A percentile compares a stretch with the other conserved stretches of the same genome.
Evolutionary conservation across 2,329 filamentous ascomycete genomes (phyloP).

Genomic region (Trichoderma brevicompactum): DNA sequence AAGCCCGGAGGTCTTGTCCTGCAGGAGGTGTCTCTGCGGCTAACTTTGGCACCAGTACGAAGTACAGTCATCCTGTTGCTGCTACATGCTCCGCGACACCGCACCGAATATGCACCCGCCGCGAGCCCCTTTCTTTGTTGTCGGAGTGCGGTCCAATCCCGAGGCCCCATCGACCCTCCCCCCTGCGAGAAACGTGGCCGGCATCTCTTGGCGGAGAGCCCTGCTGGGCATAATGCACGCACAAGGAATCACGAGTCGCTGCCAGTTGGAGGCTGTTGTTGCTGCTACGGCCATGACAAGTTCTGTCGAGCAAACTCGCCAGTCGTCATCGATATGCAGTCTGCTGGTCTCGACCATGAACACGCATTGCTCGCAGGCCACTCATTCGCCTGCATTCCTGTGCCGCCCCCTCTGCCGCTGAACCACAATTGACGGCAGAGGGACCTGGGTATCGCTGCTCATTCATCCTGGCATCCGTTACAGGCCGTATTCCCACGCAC

Average conservation of each 20-base stretch:
- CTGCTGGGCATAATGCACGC: slow-evolving; percentile 19
- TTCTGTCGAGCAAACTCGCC: background rate
- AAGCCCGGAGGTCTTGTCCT: slow-evolving; percentile 10
- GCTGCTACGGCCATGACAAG: background rate
- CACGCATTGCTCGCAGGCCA: background rate
- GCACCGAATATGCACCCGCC: slow-evolving; percentile 13
- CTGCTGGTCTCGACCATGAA: background rate
- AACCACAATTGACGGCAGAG: slow-evolving; percentile 8
- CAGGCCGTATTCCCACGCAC: slow-evolving; percentile 22
- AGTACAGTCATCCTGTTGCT: background rate
- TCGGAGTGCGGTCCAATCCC: slow-evolving; percentile 25
- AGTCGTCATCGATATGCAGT: slow-evolving; percentile 12
- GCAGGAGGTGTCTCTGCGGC: background rate
- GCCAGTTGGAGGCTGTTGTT: background rate
- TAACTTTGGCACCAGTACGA: background rate
- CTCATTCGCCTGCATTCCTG: slow-evolving; percentile 15
- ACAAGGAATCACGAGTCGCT: slow-evolving; percentile 1
- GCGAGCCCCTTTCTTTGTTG: slow-evolving; percentile 17
- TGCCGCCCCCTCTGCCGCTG: slow-evolving; percentile 1
- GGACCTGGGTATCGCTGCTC: slow-evolving; percentile 7
- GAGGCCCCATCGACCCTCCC: slow-evolving; percentile 19
- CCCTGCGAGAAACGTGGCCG: slow-evolving; percentile 25
- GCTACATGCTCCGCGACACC: slow-evolving; percentile 4
- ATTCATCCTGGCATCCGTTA: slow-evolving; percentile 17
- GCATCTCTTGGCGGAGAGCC: slow-evolving; percentile 27